These are phyloP conservation scores for Parathielavia hyrcaniae DNA, from an alignment of 495 filamentous ascomycete genomes.

Conservation along the genomic window DNA sequence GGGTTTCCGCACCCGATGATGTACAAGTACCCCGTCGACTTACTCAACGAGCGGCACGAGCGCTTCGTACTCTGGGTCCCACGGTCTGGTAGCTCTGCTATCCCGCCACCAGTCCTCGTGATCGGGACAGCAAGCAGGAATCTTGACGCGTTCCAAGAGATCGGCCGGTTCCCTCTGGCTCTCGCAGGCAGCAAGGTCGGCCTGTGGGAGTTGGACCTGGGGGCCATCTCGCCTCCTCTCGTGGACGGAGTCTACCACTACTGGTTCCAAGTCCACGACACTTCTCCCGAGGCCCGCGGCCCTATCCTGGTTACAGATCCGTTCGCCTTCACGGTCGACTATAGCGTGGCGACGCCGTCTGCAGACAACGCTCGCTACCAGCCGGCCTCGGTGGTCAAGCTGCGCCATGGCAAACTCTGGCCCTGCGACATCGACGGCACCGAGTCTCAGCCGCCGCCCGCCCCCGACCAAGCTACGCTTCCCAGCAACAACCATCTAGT, in stretches of 20 bases:
- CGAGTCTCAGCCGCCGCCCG: slow-evolving; percentile 11
- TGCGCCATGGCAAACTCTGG: slow-evolving; percentile 27
- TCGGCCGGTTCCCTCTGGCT: slow-evolving; percentile 14
- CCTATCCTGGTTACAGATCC: slow-evolving; percentile 25
- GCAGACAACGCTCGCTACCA: slow-evolving; percentile 11
- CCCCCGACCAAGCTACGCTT: slow-evolving; percentile 20
- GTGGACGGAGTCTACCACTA: slow-evolving; percentile 26
- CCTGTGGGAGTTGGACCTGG: slow-evolving; percentile 26
- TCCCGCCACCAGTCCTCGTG: slow-evolving; percentile 13
- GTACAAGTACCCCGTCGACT: slow-evolving; percentile 18
- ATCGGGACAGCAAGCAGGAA: slow-evolving; percentile 15
- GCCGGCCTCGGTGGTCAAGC: slow-evolving; percentile 28
- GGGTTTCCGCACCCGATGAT: too few species aligned
- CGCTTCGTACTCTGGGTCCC: slow-evolving; percentile 32
- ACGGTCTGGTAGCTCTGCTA: not conserved
- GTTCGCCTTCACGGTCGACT: slow-evolving; percentile 30
- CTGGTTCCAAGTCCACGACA: slow-evolving; percentile 27
- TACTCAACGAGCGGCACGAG: slow-evolving; percentile 24
- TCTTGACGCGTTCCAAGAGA: slow-evolving; percentile 7
- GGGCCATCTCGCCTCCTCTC: slow-evolving; percentile 17
- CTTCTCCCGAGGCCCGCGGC: slow-evolving; percentile 11
- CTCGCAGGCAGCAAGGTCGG: slow-evolving; percentile 9
- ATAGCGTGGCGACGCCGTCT: slow-evolving; percentile 2
- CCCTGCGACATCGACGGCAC: slow-evolving; percentile 28
- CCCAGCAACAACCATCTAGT: slow-evolving; percentile 33